These are phyloP conservation scores for Mucor mucedo DNA, from an alignment of 371 early-diverging fungal species.

Conservation along the genomic window DNA sequence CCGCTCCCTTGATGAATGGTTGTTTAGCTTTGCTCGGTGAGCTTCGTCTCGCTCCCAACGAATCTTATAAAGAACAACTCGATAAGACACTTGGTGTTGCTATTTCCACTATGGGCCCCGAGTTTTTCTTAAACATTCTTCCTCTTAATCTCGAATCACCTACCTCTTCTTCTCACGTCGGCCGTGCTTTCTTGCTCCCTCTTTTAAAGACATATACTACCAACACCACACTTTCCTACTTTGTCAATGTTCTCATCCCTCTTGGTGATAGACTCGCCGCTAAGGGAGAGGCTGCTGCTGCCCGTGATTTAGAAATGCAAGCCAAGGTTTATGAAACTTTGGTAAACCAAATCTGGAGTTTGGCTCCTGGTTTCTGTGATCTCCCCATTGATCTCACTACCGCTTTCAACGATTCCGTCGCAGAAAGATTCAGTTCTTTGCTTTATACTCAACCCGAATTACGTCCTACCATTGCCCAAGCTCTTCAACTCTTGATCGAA, in stretches of 20 bases:
- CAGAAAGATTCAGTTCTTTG: slow-evolving; percentile 71
- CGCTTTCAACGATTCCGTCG: slow-evolving; percentile 66
- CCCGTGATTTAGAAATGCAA: slow-evolving; percentile 73
- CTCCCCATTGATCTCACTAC: slow-evolving; percentile 74
- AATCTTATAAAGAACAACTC: slow-evolving; percentile 84
- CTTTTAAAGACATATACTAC: slow-evolving; percentile 77
- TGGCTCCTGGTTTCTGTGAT: slow-evolving; percentile 87
- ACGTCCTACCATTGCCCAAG: slow-evolving; percentile 80
- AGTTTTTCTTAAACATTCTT: slow-evolving; percentile 74
- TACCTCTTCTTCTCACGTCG: slow-evolving; percentile 49
- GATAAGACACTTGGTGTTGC: slow-evolving; percentile 84
- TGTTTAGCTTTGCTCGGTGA: slow-evolving; percentile 72
- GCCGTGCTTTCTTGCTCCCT: slow-evolving; percentile 86
- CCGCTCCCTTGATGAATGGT: slow-evolving; percentile 68
- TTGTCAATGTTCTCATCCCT: slow-evolving; percentile 73
- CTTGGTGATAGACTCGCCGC: slow-evolving; percentile 78
- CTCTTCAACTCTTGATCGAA: slow-evolving; percentile 75
- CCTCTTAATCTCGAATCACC: slow-evolving; percentile 86
- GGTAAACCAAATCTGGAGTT: slow-evolving; percentile 87
- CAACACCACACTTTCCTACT: slow-evolving; percentile 82
- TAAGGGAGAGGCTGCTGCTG: slow-evolving; percentile 65
- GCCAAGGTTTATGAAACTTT: slow-evolving; percentile 92
- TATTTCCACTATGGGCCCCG: slow-evolving; percentile 82
- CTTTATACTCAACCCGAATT: slow-evolving; percentile 76
- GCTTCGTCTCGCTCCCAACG: slow-evolving; percentile 81